Base-by-base conservation (phyloP, 2,329 filamentous ascomycete genomes). In the Apiospora arundinis region DNA sequence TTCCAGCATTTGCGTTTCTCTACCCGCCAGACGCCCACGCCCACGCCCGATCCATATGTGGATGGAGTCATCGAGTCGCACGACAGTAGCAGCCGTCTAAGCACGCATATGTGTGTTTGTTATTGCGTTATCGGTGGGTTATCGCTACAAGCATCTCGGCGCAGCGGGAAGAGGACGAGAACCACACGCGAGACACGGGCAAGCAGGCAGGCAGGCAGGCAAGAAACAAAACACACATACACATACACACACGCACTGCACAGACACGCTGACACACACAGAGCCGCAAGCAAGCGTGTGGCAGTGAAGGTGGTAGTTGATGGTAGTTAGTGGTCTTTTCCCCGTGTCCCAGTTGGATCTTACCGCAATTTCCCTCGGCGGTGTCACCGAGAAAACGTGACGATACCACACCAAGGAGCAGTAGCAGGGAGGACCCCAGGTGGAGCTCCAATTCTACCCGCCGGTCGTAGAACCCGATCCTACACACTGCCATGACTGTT, bases 341-440 rank as follows among this genome's bases (percentile, higher is more conserved):
- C 56, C 56, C 56, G 32, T 28, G 28, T 18, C 21, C 56, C 32
- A 63, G 56, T 63, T 63, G 56, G 28, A 63, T 63, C 56, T 63
- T 63, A 63, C 56, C 56, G 56, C 56, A 63, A 63, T 63, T 63
- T 63, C 56, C 52, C 56, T 40, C 56, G 56, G 56, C 56, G 56
- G 56, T 63, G 56, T 63, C 56, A 63, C 56, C 56, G 56, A 63
- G 32, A 63, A 63, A 63, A 63, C 56, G 56, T 40, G 56, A 63
- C 56, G 28, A 63, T 63, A 32, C 18, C 32, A 63, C 56, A n/a
- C 56, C 28, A 63, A 40, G 56, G 37, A n/a, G n/a, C n/a, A n/a
- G n/a, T n/a, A n/a, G n/a, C n/a, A n/a, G n/a, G n/a, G n/a, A 60
- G 52, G 25, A 60, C 28, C 52, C 52, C 52, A 60, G 6, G 56